Conservation (phyloP, 2,329 filamentous ascomycete species). For the Colletotrichum gigasporum region DNA sequence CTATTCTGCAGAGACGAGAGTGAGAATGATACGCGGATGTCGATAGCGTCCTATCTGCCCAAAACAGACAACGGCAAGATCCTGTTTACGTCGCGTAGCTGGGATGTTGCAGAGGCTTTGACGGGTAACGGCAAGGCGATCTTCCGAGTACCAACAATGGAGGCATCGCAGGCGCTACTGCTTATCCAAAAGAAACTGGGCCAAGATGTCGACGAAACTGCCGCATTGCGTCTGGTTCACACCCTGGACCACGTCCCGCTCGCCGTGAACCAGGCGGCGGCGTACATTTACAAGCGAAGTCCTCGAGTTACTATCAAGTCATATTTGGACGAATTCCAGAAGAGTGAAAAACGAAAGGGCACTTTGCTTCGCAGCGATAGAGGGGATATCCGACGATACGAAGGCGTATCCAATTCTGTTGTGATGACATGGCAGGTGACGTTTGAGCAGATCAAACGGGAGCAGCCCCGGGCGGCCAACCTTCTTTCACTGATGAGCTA, state of each 20-base stretch:
- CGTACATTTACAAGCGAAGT: conserved; percentile 45
- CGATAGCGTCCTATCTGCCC: conserved; percentile 32
- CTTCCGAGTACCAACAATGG: conserved; percentile 34
- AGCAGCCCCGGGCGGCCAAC: conserved; percentile 46
- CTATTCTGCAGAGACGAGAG: not conserved
- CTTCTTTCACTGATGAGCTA: conserved; percentile 57
- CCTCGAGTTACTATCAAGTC: conserved; percentile 27
- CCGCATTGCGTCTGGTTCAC: not conserved
- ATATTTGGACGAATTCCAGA: conserved; percentile 41
- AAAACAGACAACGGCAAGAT: conserved; percentile 29
- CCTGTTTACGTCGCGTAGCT: conserved; percentile 32
- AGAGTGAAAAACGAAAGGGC: conserved; percentile 34
- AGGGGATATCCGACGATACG: conserved; percentile 14
- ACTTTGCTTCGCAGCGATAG: conserved; percentile 35
- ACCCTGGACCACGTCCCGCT: conserved; percentile 45
- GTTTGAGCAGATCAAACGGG: conserved; percentile 44
- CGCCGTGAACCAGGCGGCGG: conserved; percentile 45
- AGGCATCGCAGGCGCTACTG: conserved; percentile 35
- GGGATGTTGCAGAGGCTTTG: conserved; percentile 28
- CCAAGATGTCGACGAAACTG: not conserved
- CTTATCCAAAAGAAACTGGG: conserved; percentile 37
- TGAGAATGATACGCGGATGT: too few species aligned
- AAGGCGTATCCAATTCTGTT: conserved; percentile 38
- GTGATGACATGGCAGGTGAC: conserved; percentile 39
- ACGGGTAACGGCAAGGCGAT: conserved; percentile 18